Percentiles rank a stretch among this genome's conserved stretches.
Evolutionary conservation across 1,284 basidiomycete genomes (phyloP).

Genomic region (Puccinia horiana): DNA sequence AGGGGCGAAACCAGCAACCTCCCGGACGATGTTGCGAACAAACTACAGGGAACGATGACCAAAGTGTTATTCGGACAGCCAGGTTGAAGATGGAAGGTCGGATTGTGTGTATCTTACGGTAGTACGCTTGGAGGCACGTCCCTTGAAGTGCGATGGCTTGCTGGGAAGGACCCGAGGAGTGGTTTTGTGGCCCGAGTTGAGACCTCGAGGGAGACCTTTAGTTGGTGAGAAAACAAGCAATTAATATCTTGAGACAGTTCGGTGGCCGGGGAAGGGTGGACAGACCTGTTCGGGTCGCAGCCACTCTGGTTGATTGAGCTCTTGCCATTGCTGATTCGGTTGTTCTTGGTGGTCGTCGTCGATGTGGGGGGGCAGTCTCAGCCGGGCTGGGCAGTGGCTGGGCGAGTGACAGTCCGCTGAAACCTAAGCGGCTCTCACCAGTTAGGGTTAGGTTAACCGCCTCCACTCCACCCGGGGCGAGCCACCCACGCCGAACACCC

Average conservation of each 20-base stretch:
- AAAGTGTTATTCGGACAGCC: slow-evolving; percentile 49
- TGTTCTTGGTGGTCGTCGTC: slow-evolving; percentile 15
- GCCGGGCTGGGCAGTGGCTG: background rate
- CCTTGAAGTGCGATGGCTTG: slow-evolving; percentile 91
- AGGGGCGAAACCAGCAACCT: slow-evolving; percentile 92
- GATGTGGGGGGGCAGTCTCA: background rate
- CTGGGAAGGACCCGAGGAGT: slow-evolving; percentile 76
- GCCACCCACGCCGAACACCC: background rate
- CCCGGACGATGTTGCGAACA: slow-evolving; percentile 84
- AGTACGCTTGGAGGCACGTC: slow-evolving; percentile 68
- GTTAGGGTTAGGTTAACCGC: slow-evolving; percentile 23
- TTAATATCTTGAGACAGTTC: too few relatives aligned
- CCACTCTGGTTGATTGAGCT: slow-evolving; percentile 42
- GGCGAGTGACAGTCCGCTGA: background rate
- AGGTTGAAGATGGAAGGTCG: too few relatives aligned
- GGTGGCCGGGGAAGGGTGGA: background rate
- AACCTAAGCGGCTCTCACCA: slow-evolving; percentile 43
- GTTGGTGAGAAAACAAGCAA: background rate
- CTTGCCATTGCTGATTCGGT: slow-evolving; percentile 32
- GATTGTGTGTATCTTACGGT: slow-evolving; percentile 55
- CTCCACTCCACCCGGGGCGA: background rate
- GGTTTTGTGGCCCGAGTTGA: slow-evolving; percentile 90
- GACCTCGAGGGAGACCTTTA: slow-evolving; percentile 82
- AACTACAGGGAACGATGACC: slow-evolving; percentile 69
- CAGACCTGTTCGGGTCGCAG: slow-evolving; percentile 43